Conservation (phyloP, 2,329 filamentous ascomycete species). For the Epichloe elymi region DNA sequence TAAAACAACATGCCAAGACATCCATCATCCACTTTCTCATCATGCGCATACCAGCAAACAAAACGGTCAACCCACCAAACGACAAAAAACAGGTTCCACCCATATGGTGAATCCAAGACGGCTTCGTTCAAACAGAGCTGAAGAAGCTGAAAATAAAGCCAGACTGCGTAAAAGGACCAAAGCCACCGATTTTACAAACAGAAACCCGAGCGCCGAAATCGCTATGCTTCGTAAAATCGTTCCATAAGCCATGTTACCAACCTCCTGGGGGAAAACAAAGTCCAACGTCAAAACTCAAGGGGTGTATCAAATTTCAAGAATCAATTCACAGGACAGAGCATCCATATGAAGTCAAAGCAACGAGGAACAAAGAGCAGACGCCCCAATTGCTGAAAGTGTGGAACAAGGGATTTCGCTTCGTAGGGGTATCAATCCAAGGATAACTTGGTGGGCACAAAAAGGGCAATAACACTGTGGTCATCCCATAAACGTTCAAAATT, state of each 20-base stretch:
- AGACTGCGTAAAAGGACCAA: background rate
- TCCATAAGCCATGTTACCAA: slow-evolving; percentile 9
- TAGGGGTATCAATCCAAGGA: slow-evolving; percentile 3
- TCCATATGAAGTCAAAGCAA: background rate
- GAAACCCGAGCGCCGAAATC: slow-evolving; percentile 21
- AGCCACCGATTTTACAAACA: background rate
- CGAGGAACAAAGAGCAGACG: background rate
- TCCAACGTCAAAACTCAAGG: background rate
- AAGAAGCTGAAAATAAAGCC: background rate
- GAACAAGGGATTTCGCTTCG: background rate
- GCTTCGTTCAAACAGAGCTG: background rate
- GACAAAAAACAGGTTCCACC: background rate
- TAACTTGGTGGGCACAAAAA: background rate
- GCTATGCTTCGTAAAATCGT: slow-evolving; percentile 26
- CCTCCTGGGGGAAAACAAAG: slow-evolving; percentile 7
- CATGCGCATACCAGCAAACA: no score
- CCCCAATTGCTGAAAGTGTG: background rate
- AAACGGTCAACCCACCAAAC: background rate
- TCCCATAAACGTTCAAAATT: slow-evolving; percentile 5
- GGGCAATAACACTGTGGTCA: background rate
- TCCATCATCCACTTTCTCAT: background rate
- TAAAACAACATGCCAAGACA: background rate
- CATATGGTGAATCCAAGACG: background rate
- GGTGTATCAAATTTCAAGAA: background rate
- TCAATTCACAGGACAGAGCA: background rate